Base-by-base conservation (phyloP, 257 asterid genomes). In the Nicotiana attenuata region DNA sequence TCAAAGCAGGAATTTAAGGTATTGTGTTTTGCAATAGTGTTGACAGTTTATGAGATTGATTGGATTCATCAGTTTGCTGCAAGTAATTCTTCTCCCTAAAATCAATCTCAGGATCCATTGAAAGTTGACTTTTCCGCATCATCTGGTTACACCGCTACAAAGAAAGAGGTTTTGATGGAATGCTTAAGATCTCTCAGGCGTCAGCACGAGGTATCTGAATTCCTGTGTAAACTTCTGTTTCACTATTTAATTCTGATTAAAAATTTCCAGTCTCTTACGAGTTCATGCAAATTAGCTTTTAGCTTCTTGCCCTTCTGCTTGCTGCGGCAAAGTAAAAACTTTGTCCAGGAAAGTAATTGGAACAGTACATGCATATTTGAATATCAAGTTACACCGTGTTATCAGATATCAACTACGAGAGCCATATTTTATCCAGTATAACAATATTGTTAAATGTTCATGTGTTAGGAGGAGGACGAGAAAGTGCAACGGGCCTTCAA, bases 141-240 rank as follows among this genome's bases (percentile, higher is more conserved):
- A 75, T 87, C 89, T 50, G 87, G 67, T 71, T 84, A 73, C 20
- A 82, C 60, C 63, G 77, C 86, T 56, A 79, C 86, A 65, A 76
- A 81, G 65, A 84, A 61, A 65, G 92, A 92, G 64, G 82, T 71
- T 66, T 83, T 92, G 91, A 88, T 91, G 80, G 91, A 91, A 76
- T 91, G 97, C 82, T 89, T 94, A 86, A 89, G 91, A 89, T 89
- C 92, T 85, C 87, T 94, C 45, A 94, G 87, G 89, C 85, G 59
- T 81, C 95, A 20, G 86, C 78, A 88, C 88, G 85, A 89, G 98
- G 97, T 93, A 89, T 28, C 82, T 35, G 69, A 45, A 38, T 80
- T 15, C n/a, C 13, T 5, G 19, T 57, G 50, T 17, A 31, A 59
- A n/a, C 73, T 59, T 78, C 73, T 78, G 16, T 33, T 14, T 78